These are phyloP conservation scores for Stephania cephalantha DNA, from an alignment of 164 flowering plant genomes.

Conservation along the genomic window DNA sequence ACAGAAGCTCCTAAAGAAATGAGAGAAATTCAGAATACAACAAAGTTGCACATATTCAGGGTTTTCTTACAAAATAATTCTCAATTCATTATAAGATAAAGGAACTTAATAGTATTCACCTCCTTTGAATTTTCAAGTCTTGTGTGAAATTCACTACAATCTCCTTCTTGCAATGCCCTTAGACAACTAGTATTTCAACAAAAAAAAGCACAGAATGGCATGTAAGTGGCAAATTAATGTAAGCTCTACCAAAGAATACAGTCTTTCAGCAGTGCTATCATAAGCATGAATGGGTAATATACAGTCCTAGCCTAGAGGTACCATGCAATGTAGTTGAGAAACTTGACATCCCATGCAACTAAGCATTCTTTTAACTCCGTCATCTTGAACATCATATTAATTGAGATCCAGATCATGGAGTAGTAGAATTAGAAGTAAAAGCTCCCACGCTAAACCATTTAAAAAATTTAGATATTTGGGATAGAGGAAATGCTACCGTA, in stretches of 20 bases:
- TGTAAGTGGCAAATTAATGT: not conserved
- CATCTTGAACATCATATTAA: too few relatives aligned
- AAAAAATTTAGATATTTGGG: too few relatives aligned
- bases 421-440: too few relatives aligned
- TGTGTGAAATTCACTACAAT: slow-evolving; percentile 45
- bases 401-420: too few relatives aligned
- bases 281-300: not conserved
- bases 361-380: too few relatives aligned
- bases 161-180: slow-evolving; percentile 82
- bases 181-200: slow-evolving; percentile 55
- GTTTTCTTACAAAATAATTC: not conserved
- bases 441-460: too few relatives aligned
- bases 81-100: not conserved
- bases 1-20: slow-evolving; percentile 61
- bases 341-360: too few relatives aligned
- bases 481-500: too few relatives aligned
- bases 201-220: slow-evolving; percentile 3
- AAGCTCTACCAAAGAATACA: not conserved
- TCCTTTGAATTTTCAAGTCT: slow-evolving; percentile 64
- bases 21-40: slow-evolving; percentile 1
- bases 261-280: not conserved
- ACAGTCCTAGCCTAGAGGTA: not conserved
- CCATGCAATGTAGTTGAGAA: not conserved
- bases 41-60: not conserved
- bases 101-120: slow-evolving; percentile 31